Evolutionary conservation across 2,329 filamentous ascomycete species (phyloP), one percentile per base, ranked within the genome.

Genomic region (Aureobasidium subglaciale): DNA sequence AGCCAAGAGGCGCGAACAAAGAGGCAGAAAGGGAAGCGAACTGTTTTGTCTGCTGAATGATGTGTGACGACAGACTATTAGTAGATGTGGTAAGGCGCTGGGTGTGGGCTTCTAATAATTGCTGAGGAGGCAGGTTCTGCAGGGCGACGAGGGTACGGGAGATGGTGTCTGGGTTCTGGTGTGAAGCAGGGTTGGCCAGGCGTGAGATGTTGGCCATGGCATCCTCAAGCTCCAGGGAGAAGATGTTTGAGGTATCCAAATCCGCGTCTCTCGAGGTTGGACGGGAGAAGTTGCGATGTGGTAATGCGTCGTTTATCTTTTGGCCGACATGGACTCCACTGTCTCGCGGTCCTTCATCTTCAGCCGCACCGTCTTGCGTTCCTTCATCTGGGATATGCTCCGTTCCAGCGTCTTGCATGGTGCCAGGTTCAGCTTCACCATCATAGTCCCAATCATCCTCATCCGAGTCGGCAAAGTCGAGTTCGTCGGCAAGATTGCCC

Each of bases 401-500:
- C 18, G 15, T 50, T 13, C 29, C 50, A 27, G 29, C 11, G 9
- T 27, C 24, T 34, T 30, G 35, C 8, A 16, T 13, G 9, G 29
- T 2, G 4, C 20, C 46, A 4, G 48, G 20, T 29, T 55, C 58
- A 13, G 35, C 53, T 9, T 57, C 49, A n/a, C 16, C 58, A 24
- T 43, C 37, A n/a, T 43, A 32, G 20, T 54, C 50, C 38, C 66
- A 60, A 11, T 58, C 58, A 4, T 61, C 61, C 6, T 59, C 58
- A n/a, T 62, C 61, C 15, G 83, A 83, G 40, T 81, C 83, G 4
- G 85, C 84, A 64, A 87, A 87, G 1, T 86, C 88, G 45, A 93
- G 74, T 70, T 93, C 88, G 69, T 92, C 88, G 1, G 88, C 88
- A 46, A 93, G 70, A 63, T 90, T 91, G 29, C 88, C 88, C 59